phyloP scores from a whole-genome alignment of 805 yeast species.

The Wickerhamiella sorbophila region DNA sequence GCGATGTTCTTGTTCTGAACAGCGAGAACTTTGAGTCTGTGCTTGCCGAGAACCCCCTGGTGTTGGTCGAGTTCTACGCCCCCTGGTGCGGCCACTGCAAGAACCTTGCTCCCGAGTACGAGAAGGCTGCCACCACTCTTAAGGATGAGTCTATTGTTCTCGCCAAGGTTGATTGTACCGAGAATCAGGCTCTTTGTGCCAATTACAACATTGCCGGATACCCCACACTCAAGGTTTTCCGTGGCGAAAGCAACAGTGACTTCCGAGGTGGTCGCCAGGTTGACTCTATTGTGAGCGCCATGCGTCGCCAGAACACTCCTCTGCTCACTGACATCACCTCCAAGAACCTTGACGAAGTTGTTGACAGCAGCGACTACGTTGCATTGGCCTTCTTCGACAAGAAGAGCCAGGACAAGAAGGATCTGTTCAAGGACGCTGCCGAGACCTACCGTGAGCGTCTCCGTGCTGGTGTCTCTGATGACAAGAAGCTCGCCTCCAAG shows the following conservation, averaged over 20 bases:
- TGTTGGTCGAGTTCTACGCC: slow-evolving; percentile 79
- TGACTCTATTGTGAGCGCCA: slow-evolving; percentile 58
- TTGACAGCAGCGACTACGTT: slow-evolving; percentile 25
- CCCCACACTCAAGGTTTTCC: slow-evolving; percentile 69
- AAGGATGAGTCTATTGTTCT: slow-evolving; percentile 25
- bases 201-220: slow-evolving; percentile 54
- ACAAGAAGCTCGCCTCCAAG: slow-evolving; percentile 28
- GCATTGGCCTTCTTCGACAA: slow-evolving; percentile 40
- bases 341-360: slow-evolving; percentile 36
- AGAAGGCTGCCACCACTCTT: slow-evolving; percentile 19
- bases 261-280: slow-evolving; percentile 80
- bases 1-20: slow-evolving; percentile 74
- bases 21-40: slow-evolving; percentile 50
- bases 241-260: slow-evolving; percentile 35
- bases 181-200: slow-evolving; percentile 58
- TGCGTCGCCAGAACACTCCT: slow-evolving; percentile 74
- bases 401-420: slow-evolving; percentile 33
- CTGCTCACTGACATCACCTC: slow-evolving; percentile 41
- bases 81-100: slow-evolving; percentile 97
- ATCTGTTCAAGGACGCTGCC: slow-evolving; percentile 52
- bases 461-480: slow-evolving; percentile 39
- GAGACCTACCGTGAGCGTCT: slow-evolving; percentile 45
- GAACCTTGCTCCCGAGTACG: slow-evolving; percentile 26
- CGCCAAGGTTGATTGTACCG: slow-evolving; percentile 81
- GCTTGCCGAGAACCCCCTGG: slow-evolving; percentile 58